Percentiles rank a stretch among this genome's conserved stretches.
Evolutionary conservation across 2,329 filamentous ascomycete genomes (phyloP).

Genomic region (Scleromitrula shiraiana): DNA sequence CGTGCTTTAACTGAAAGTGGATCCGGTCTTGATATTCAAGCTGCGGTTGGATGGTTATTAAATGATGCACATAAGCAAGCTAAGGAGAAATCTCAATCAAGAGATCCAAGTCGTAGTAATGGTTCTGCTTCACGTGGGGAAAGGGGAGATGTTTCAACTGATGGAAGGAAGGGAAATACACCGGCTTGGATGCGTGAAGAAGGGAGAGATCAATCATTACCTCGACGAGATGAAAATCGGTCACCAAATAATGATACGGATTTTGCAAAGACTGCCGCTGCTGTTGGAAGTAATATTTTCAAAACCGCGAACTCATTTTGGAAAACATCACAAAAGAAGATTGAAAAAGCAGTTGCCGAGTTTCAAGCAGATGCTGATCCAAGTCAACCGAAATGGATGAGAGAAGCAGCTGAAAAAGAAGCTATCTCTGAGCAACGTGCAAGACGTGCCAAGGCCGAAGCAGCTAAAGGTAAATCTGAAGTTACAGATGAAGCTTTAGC

Average conservation of each 20-base stretch:
- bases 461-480: conserved; percentile 22
- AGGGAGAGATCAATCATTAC: conserved; percentile 36
- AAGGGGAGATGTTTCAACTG: conserved; percentile 19
- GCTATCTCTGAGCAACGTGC: conserved; percentile 28
- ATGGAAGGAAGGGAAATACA: conserved; percentile 32
- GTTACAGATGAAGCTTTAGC: conserved; percentile 70
- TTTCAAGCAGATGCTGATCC: conserved; percentile 67
- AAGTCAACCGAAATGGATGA: conserved; percentile 92
- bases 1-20: conserved; percentile 74
- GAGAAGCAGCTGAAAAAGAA: conserved; percentile 36
- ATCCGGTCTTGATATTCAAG: conserved; percentile 71
- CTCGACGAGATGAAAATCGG: conserved; percentile 43
- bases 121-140: conserved; percentile 23
- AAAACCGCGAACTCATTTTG: conserved; percentile 93
- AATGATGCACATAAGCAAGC: conserved; percentile 75
- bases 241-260: conserved; percentile 60
- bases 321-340: conserved; percentile 89
- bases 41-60: conserved; percentile 78
- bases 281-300: conserved; percentile 74
- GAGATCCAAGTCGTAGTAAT: conserved; percentile 25
- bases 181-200: conserved; percentile 59
- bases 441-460: conserved; percentile 15
- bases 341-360: conserved; percentile 87
- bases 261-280: conserved; percentile 70
- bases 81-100: conserved; percentile 58